These are phyloP conservation scores for Hydnomerulius pinastri DNA, from an alignment of 768 basidiomycete species.

Conservation along the genomic window DNA sequence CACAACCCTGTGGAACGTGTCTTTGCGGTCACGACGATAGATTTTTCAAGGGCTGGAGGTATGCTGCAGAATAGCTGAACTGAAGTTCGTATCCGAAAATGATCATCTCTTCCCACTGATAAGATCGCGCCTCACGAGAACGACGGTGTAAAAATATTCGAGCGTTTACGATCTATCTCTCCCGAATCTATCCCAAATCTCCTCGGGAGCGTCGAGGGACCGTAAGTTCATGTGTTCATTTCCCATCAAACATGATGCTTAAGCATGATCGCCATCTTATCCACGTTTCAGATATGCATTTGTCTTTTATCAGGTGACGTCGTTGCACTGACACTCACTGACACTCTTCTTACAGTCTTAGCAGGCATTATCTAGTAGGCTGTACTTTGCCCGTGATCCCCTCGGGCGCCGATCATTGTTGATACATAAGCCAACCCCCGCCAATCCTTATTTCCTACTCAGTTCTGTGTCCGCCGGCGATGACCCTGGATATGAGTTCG, in stretches of 20 bases:
- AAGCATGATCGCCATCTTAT: neutral
- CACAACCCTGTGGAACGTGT: neutral
- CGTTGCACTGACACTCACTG: conserved; percentile 16
- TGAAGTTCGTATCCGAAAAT: neutral
- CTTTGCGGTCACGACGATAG: conserved; percentile 26
- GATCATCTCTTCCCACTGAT: conserved; percentile 6
- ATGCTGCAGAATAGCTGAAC: conserved; percentile 14
- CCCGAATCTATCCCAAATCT: conserved; percentile 48
- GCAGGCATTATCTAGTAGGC: conserved; percentile 43
- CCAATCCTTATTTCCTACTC: conserved; percentile 57
- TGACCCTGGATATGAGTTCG: conserved; percentile 47
- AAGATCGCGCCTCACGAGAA: conserved; percentile 67
- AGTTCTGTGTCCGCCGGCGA: conserved; percentile 64
- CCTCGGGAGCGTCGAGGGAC: conserved; percentile 73
- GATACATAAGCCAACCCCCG: conserved; percentile 55
- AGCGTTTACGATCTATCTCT: conserved; percentile 25
- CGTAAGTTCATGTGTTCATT: conserved; percentile 50
- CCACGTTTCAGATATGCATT: conserved; percentile 66
- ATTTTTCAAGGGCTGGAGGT: conserved; percentile 84
- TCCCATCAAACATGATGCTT: too few relatives aligned
- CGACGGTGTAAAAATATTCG: conserved; percentile 63
- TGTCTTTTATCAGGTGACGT: conserved; percentile 77
- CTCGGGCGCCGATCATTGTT: conserved; percentile 86
- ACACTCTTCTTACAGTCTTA: conserved; percentile 1
- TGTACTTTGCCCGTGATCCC: conserved; percentile 83